Conservation (phyloP, 1,139 yeast genomes). For the Geotrichum phurueaensis region DNA sequence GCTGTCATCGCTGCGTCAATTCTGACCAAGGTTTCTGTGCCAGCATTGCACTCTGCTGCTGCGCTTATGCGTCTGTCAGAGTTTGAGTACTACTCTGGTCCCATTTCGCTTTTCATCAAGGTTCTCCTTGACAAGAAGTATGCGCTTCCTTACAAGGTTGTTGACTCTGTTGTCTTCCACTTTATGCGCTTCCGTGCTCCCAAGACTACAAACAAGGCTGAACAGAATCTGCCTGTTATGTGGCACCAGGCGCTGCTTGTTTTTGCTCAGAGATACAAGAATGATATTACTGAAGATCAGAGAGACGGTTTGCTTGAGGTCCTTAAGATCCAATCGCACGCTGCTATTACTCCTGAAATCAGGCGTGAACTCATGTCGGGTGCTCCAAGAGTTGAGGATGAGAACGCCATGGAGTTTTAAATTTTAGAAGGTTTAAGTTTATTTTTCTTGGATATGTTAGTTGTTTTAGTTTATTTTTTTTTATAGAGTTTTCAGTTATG, state of each 20-base stretch:
- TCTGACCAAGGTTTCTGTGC: constrained; percentile 80
- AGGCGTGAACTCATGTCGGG: constrained; percentile 92
- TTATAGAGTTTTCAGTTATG: background rate
- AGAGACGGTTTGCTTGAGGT: constrained; percentile 89
- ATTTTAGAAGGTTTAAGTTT: background rate
- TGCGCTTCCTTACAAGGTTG: constrained; percentile 93
- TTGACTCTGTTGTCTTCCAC: constrained; percentile 92
- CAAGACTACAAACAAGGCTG: constrained; percentile 37
- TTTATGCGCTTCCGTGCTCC: constrained; percentile 70
- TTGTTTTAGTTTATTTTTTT: background rate
- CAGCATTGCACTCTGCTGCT: constrained; percentile 92
- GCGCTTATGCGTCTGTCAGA: constrained; percentile 82
- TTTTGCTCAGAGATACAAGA: constrained; percentile 92
- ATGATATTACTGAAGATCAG: constrained; percentile 96
- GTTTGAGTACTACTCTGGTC: constrained; percentile 70
- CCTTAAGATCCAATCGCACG: constrained; percentile 83
- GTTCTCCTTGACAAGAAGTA: constrained; percentile 88
- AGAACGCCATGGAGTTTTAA: constrained; percentile 11
- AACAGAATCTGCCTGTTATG: constrained; percentile 79
- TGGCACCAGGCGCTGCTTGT: constrained; percentile 96
- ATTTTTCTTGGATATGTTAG: background rate
- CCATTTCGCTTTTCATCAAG: constrained; percentile 84
- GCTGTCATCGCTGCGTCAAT: constrained; percentile 95
- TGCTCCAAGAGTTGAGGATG: constrained; percentile 10
- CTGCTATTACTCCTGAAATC: constrained; percentile 85